These are phyloP conservation scores for Podospora fimiseda DNA, from an alignment of 495 filamentous ascomycete genomes.

Conservation along the genomic window DNA sequence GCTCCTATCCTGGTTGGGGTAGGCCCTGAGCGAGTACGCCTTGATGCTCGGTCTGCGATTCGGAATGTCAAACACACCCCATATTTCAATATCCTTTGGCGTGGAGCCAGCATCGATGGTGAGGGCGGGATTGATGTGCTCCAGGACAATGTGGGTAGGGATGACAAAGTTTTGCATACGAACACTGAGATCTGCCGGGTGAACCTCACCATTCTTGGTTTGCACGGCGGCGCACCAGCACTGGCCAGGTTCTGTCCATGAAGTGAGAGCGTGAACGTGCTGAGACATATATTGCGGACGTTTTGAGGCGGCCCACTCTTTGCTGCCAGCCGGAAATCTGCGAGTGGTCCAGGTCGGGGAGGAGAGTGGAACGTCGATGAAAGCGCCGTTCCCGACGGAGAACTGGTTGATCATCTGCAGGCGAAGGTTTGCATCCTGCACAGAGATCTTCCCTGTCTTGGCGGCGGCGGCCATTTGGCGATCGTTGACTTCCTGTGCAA, in stretches of 20 bases:
- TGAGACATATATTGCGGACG: constrained; percentile 24
- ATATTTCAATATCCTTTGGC: constrained; percentile 57
- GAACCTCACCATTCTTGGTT: constrained; percentile 14
- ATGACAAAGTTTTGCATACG: constrained; percentile 40
- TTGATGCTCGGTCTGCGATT: constrained; percentile 21
- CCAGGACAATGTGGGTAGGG: constrained; percentile 52
- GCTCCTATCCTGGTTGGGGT: constrained; percentile 17
- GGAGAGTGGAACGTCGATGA: constrained; percentile 21
- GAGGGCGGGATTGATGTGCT: constrained; percentile 51
- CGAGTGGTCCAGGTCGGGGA: constrained; percentile 23
- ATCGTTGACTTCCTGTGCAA: constrained; percentile 30
- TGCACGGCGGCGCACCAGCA: constrained; percentile 57
- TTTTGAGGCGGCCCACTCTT: constrained; percentile 21
- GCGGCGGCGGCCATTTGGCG: constrained; percentile 32
- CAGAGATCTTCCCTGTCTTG: constrained; percentile 20
- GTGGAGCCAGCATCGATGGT: constrained; percentile 49
- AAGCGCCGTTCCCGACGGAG: constrained; percentile 29
- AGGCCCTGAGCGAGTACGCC: constrained; percentile 26
- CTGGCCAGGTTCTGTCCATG: constrained; percentile 57
- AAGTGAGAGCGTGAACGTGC: constrained; percentile 38
- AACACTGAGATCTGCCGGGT: constrained; percentile 41
- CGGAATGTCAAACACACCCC: constrained; percentile 40
- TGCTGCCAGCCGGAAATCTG: constrained; percentile 9
- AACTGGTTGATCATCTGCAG: constrained; percentile 38
- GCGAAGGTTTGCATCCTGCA: constrained; percentile 24